Conservation (phyloP, 2,329 filamentous ascomycete genomes). For the Macrophomina pseudophaseolina region DNA sequence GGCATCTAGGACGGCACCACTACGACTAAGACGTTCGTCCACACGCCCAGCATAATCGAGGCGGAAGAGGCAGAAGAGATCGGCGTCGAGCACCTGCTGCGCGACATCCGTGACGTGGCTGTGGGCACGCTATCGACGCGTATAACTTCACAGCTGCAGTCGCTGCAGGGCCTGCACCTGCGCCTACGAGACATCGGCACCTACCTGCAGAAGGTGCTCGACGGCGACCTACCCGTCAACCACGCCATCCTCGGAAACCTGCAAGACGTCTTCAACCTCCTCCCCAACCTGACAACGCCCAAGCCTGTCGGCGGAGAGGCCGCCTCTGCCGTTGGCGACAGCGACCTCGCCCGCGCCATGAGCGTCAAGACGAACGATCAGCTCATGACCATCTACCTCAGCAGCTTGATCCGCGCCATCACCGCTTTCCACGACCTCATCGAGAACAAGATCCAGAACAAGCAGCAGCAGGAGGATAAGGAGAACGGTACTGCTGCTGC, state of each 20-base stretch:
- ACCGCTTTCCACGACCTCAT: slow-evolving; percentile 99
- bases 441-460: slow-evolving; percentile 99
- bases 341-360: slow-evolving; percentile 94
- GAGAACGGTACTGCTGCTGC: slow-evolving; percentile 54
- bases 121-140: slow-evolving; percentile 95
- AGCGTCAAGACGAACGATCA: slow-evolving; percentile 99
- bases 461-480: slow-evolving; percentile 95
- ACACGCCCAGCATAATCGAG: slow-evolving; percentile 97
- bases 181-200: slow-evolving; percentile 92
- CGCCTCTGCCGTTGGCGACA: slow-evolving; percentile 62
- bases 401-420: slow-evolving; percentile 94
- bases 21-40: slow-evolving; percentile 95
- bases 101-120: slow-evolving; percentile 97
- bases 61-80: slow-evolving; percentile 99
- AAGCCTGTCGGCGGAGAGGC: slow-evolving; percentile 62
- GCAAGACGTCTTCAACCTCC: slow-evolving; percentile 98
- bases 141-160: slow-evolving; percentile 97
- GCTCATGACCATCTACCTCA: slow-evolving; percentile 97
- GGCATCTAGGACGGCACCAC: slow-evolving; percentile 84
- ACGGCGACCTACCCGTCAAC: slow-evolving; percentile 91
- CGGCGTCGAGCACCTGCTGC: slow-evolving; percentile 94
- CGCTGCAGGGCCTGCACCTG: slow-evolving; percentile 92
- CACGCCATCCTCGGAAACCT: slow-evolving; percentile 96
- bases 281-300: slow-evolving; percentile 92
- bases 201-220: slow-evolving; percentile 94